A percentile compares a stretch with the other conserved stretches of the same genome.
phyloP scores from a whole-genome alignment of 2,329 filamentous ascomycete genomes.

The Furcasterigmium sp. region DNA sequence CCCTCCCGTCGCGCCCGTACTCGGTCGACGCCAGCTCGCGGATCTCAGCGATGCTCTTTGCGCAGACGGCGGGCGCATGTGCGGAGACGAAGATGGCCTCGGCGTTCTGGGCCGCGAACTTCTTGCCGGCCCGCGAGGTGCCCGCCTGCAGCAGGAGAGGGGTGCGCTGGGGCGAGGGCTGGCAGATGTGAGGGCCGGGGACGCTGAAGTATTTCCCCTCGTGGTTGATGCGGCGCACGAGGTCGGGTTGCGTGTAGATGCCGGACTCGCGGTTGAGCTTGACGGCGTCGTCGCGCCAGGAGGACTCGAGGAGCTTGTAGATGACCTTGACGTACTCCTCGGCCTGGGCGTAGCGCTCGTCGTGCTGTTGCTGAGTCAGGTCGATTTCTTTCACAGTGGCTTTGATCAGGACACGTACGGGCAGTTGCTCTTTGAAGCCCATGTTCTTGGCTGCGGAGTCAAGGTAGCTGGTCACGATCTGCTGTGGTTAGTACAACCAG shows the following conservation, averaged over 20 bases:
- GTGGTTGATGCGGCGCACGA: slow-evolving; percentile 63
- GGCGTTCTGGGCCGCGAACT: slow-evolving; percentile 64
- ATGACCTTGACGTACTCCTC: slow-evolving; percentile 61
- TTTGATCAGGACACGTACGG: slow-evolving; percentile 19
- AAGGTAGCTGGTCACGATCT: slow-evolving; percentile 65
- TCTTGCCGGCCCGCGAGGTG: slow-evolving; percentile 59
- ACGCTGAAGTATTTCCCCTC: slow-evolving; percentile 58
- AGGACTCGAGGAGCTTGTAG: slow-evolving; percentile 63
- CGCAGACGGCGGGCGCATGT: slow-evolving; percentile 56
- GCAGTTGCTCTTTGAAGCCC: slow-evolving; percentile 50
- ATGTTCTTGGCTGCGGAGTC: slow-evolving; percentile 65
- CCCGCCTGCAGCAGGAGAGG: slow-evolving; percentile 67
- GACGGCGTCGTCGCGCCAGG: slow-evolving; percentile 63
- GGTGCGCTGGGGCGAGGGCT: slow-evolving; percentile 63
- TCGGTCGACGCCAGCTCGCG: slow-evolving; percentile 45
- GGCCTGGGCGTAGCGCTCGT: slow-evolving; percentile 58
- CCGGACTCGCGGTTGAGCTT: slow-evolving; percentile 51
- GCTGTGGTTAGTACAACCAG: slow-evolving; percentile 10
- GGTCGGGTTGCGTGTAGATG: slow-evolving; percentile 45
- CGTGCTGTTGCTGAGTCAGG: slow-evolving; percentile 44
- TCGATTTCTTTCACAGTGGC: too few relatives aligned
- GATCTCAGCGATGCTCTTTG: slow-evolving; percentile 58
- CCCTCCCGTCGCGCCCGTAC: slow-evolving; percentile 51
- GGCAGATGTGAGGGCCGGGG: slow-evolving; percentile 59
- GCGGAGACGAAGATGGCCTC: slow-evolving; percentile 67